Evolutionary conservation across 306 rosid species (phyloP).

Genomic region (Nissolia schottii): DNA sequence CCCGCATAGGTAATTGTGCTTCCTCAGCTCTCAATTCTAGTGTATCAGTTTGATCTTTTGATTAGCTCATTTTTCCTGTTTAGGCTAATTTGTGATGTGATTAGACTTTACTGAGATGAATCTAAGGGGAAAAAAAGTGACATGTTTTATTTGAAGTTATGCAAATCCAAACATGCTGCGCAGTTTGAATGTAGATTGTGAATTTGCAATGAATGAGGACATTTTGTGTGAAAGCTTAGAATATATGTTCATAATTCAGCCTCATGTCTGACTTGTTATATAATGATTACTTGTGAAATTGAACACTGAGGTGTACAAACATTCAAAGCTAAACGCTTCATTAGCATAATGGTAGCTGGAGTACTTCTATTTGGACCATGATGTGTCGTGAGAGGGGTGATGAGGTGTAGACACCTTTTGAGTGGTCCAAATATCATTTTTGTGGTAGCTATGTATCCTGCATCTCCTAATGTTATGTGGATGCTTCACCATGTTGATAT

Average conservation of each 20-base stretch:
- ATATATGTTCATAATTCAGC: background rate
- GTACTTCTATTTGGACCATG: no score
- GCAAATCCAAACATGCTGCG: no score
- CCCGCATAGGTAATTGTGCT: conserved; percentile 53
- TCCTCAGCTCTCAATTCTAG: background rate
- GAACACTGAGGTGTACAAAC: background rate
- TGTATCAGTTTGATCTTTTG: no score
- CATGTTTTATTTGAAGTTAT: no score
- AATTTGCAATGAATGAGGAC: background rate
- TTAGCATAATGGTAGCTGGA: background rate
- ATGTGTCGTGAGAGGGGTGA: no score
- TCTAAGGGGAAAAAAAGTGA: no score
- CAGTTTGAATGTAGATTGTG: no score
- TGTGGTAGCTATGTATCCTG: background rate
- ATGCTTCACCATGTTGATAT: background rate
- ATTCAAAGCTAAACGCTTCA: background rate
- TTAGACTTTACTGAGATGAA: no score
- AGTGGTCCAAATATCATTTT: no score
- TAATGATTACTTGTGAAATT: background rate
- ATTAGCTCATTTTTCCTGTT: no score
- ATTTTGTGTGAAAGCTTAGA: background rate
- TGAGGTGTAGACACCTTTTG: no score
- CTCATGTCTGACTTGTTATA: background rate
- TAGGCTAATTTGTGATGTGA: no score
- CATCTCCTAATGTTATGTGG: background rate